Percentiles rank a stretch among this genome's conserved stretches.
These are phyloP conservation scores for Rhizopus stolonifer DNA, from an alignment of 371 early-diverging fungal genomes.

Conservation along the genomic window DNA sequence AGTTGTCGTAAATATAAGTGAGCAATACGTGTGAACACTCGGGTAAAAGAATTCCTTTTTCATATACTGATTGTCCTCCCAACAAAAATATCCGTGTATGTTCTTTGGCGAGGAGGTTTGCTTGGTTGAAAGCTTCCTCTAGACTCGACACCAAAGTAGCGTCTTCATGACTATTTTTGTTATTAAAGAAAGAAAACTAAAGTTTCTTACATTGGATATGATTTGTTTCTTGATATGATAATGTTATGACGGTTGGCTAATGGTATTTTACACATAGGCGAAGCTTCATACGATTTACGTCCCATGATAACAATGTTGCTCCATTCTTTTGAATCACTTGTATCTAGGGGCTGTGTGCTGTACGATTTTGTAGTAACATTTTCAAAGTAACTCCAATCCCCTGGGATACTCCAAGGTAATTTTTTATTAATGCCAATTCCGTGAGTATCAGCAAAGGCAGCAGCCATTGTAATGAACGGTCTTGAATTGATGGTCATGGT, in stretches of 20 bases:
- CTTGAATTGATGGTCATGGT: background rate
- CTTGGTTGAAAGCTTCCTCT: constrained; percentile 18
- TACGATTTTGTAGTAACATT: constrained; percentile 60
- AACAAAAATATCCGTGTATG: constrained; percentile 52
- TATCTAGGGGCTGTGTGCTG: constrained; percentile 7
- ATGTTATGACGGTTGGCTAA: constrained; percentile 77
- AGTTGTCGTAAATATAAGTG: constrained; percentile 49
- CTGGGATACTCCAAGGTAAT: constrained; percentile 86
- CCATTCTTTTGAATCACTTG: constrained; percentile 4
- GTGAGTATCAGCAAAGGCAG: constrained; percentile 48
- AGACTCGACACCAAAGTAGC: constrained; percentile 12
- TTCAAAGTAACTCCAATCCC: constrained; percentile 81
- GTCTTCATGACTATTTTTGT: background rate
- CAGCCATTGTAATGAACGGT: constrained; percentile 69
- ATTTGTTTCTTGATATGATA: constrained; percentile 69
- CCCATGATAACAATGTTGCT: constrained; percentile 89
- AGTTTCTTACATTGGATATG: constrained; percentile 49
- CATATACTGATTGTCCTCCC: constrained; percentile 68
- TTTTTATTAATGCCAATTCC: constrained; percentile 79
- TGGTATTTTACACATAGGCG: constrained; percentile 76
- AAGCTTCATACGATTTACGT: constrained; percentile 84
- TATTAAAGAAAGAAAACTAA: background rate
- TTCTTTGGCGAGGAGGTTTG: constrained; percentile 4
- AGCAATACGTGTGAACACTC: constrained; percentile 59
- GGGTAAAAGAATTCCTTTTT: constrained; percentile 50